These are phyloP conservation scores for Farysia itapuensis DNA, from an alignment of 1,284 basidiomycete species.

Conservation along the genomic window DNA sequence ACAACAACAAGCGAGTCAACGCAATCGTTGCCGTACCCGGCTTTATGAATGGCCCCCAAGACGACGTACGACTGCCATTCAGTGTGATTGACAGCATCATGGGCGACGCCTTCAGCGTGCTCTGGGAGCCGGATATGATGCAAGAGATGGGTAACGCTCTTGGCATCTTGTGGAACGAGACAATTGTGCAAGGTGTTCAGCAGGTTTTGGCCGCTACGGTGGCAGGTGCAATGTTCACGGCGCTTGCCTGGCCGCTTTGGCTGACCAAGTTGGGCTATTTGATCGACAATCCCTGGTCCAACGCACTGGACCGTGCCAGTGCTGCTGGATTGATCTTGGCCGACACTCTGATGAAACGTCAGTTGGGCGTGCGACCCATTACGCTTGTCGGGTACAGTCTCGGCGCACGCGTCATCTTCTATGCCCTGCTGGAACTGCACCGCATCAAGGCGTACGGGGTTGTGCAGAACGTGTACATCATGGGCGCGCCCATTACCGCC, in stretches of 20 bases:
- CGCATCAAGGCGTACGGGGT: slow-evolving; percentile 55
- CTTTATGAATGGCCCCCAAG: slow-evolving; percentile 54
- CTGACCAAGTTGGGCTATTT: slow-evolving; percentile 58
- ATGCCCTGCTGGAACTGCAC: slow-evolving; percentile 52
- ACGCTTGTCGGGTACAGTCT: slow-evolving; percentile 58
- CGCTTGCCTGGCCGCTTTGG: slow-evolving; percentile 58
- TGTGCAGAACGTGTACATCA: slow-evolving; percentile 58
- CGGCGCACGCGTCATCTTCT: slow-evolving; percentile 57
- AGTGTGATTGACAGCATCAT: slow-evolving; percentile 58
- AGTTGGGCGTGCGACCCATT: slow-evolving; percentile 58
- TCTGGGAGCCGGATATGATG: slow-evolving; percentile 61
- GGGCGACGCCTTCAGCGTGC: slow-evolving; percentile 56
- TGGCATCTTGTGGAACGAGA: slow-evolving; percentile 58
- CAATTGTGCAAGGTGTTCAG: slow-evolving; percentile 57
- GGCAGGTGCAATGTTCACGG: slow-evolving; percentile 47
- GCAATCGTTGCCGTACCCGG: slow-evolving; percentile 55
- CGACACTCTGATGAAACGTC: slow-evolving; percentile 51
- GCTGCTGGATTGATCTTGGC: slow-evolving; percentile 57
- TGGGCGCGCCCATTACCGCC: slow-evolving; percentile 56
- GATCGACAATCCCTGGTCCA: slow-evolving; percentile 60
- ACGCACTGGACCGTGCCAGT: slow-evolving; percentile 53
- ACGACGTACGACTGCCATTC: slow-evolving; percentile 56
- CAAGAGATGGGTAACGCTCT: slow-evolving; percentile 59
- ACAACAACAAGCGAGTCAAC: slow-evolving; percentile 60
- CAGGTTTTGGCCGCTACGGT: slow-evolving; percentile 56